A percentile compares a stretch with the other conserved stretches of the same genome.
Conservation (phyloP, 2,329 filamentous ascomycete genomes). For the Diaporthe citriasiana region DNA sequence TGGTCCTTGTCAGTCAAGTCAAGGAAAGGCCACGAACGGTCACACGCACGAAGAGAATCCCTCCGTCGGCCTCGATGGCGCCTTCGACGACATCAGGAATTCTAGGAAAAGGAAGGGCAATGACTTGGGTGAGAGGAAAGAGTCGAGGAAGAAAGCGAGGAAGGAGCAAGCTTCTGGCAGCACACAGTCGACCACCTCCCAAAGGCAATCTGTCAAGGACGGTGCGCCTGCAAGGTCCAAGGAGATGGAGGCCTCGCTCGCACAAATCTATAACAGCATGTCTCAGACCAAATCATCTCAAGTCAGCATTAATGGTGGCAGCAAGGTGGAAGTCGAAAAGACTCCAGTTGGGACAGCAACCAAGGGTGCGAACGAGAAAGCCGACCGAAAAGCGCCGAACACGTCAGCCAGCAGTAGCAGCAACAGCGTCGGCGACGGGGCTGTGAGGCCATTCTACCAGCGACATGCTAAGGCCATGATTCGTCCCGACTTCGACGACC, state of each 20-base stretch:
- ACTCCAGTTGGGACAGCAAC: not conserved
- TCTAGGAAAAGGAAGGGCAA: slow-evolving; percentile 36
- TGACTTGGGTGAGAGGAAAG: not conserved
- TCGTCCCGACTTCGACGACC: slow-evolving; percentile 37
- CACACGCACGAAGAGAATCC: not conserved
- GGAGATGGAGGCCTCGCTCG: not conserved
- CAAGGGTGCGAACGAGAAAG: not conserved
- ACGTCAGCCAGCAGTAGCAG: not conserved
- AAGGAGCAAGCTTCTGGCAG: slow-evolving; percentile 19
- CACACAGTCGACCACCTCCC: slow-evolving; percentile 7
- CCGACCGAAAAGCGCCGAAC: not conserved
- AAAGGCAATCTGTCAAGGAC: slow-evolving; percentile 8
- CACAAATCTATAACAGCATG: slow-evolving; percentile 32
- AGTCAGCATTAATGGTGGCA: not conserved
- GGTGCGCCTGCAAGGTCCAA: not conserved
- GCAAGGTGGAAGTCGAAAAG: slow-evolving; percentile 1
- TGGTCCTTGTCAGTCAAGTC: not conserved
- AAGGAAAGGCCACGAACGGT: not conserved
- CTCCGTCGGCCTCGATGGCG: slow-evolving; percentile 24
- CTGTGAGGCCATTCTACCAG: slow-evolving; percentile 33
- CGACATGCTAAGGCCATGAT: slow-evolving; percentile 38
- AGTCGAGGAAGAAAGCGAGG: slow-evolving; percentile 33
- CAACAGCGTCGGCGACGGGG: slow-evolving; percentile 4
- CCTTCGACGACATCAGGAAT: slow-evolving; percentile 24
- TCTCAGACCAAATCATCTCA: slow-evolving; percentile 30